A percentile compares a stretch with the other conserved stretches of the same genome.
These are phyloP conservation scores for Parathielavia appendiculata DNA, from an alignment of 495 filamentous ascomycete species.

Conservation along the genomic window DNA sequence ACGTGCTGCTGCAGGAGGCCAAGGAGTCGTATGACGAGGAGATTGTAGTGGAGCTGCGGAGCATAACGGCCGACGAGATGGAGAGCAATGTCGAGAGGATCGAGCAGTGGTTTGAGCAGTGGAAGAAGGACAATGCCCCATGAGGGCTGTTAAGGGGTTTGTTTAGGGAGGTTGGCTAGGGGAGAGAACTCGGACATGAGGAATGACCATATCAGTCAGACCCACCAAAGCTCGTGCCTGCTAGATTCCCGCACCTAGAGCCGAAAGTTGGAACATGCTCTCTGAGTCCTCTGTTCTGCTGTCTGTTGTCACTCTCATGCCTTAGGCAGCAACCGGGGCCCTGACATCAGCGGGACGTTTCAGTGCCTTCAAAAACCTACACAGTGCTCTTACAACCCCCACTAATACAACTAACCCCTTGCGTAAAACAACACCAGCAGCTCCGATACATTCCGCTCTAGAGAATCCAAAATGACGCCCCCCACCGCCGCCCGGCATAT, in stretches of 20 bases:
- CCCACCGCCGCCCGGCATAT: conserved; percentile 25
- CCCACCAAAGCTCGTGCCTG: no score
- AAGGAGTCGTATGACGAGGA: conserved; percentile 79
- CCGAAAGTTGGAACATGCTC: no score
- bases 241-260: no score
- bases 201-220: no score
- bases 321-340: conserved; percentile 17
- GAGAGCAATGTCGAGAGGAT: conserved; percentile 84
- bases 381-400: conserved; percentile 2
- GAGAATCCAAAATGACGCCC: conserved; percentile 12
- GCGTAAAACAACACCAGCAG: conserved; percentile 1
- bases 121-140: conserved; percentile 60
- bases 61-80: conserved; percentile 74
- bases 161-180: neutral
- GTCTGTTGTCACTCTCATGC: neutral
- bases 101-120: conserved; percentile 71
- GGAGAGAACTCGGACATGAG: neutral
- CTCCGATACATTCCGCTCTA: conserved; percentile 6
- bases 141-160: neutral
- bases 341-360: neutral
- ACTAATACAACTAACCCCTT: neutral
- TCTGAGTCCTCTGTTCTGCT: neutral
- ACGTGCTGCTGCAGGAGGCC: conserved; percentile 87
- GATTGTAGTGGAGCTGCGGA: conserved; percentile 84
- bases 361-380: neutral